Evolutionary conservation across 2,329 filamentous ascomycete genomes (phyloP).

Genomic region (Xylariaceae sp.): DNA sequence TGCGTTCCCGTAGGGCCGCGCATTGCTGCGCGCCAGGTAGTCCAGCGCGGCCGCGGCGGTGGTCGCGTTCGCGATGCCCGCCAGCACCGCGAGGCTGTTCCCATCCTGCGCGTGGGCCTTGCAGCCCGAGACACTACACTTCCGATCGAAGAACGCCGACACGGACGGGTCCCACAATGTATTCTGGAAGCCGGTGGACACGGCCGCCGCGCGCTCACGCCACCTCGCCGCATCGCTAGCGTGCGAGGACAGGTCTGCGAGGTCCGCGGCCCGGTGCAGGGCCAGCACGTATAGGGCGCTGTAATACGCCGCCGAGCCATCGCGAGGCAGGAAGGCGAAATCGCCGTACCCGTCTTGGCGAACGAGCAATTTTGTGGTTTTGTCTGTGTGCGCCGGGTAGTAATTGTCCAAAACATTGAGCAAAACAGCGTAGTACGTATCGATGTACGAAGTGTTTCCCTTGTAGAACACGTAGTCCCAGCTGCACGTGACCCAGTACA

Average conservation of each 20-base stretch:
- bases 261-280: slow-evolving; percentile 49
- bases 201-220: slow-evolving; percentile 43
- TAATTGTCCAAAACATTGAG: slow-evolving; percentile 51
- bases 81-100: slow-evolving; percentile 54
- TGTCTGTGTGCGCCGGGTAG: slow-evolving; percentile 51
- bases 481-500: slow-evolving; percentile 58
- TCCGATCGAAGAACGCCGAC: slow-evolving; percentile 55
- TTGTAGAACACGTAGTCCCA: slow-evolving; percentile 58
- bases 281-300: slow-evolving; percentile 57
- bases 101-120: slow-evolving; percentile 55
- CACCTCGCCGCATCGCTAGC: slow-evolving; percentile 46
- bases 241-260: slow-evolving; percentile 43
- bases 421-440: slow-evolving; percentile 50
- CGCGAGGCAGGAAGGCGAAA: slow-evolving; percentile 56
- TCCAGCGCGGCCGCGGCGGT: slow-evolving; percentile 44
- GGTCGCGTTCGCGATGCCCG: slow-evolving; percentile 42
- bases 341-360: slow-evolving; percentile 55
- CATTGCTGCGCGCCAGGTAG: slow-evolving; percentile 47
- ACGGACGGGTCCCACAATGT: slow-evolving; percentile 49
- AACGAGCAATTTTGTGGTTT: slow-evolving; percentile 47
- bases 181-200: slow-evolving; percentile 45
- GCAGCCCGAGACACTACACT: slow-evolving; percentile 36
- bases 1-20: slow-evolving; percentile 53
- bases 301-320: slow-evolving; percentile 57
- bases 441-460: slow-evolving; percentile 50